Percentiles rank a stretch among this genome's conserved stretches.
Conservation (phyloP, 2,329 filamentous ascomycete genomes). For the Cordyceps fumosorosea region DNA sequence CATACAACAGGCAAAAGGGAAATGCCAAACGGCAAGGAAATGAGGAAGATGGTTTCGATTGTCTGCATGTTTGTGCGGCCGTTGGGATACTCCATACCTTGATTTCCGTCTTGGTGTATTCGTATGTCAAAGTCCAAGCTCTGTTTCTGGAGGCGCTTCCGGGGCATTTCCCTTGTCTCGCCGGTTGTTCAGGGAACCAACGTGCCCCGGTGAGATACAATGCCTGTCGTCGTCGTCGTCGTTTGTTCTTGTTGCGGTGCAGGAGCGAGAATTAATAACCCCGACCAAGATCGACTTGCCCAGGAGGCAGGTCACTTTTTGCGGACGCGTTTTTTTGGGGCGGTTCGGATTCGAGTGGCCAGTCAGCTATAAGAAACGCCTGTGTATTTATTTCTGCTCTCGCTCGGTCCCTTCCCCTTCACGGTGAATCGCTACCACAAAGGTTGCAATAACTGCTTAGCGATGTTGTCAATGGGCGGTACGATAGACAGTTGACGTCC, state of each 20-base stretch:
- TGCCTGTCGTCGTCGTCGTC: neutral
- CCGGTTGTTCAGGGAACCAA: neutral
- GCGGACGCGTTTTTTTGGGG: slow-evolving; percentile 2
- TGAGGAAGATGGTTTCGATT: neutral
- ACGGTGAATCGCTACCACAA: neutral
- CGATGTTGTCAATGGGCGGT: no score
- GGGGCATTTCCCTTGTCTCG: slow-evolving; percentile 20
- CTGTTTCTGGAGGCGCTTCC: slow-evolving; percentile 27
- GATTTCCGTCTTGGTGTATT: slow-evolving; percentile 26
- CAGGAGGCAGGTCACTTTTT: neutral
- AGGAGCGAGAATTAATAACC: neutral
- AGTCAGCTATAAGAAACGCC: neutral
- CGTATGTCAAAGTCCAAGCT: slow-evolving; percentile 21
- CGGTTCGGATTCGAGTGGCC: neutral
- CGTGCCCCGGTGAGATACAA: neutral
- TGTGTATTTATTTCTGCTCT: neutral
- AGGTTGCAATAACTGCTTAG: neutral
- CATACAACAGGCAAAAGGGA: neutral
- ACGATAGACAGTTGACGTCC: neutral
- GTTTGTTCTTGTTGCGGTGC: neutral
- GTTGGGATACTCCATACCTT: slow-evolving; percentile 15
- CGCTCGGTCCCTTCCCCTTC: neutral
- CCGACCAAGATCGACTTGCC: neutral
- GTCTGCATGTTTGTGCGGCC: neutral
- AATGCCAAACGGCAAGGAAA: neutral